Evolutionary conservation across 768 basidiomycete species (phyloP), one percentile per base, ranked within the genome.

Genomic region (Baorangia bicolor): DNA sequence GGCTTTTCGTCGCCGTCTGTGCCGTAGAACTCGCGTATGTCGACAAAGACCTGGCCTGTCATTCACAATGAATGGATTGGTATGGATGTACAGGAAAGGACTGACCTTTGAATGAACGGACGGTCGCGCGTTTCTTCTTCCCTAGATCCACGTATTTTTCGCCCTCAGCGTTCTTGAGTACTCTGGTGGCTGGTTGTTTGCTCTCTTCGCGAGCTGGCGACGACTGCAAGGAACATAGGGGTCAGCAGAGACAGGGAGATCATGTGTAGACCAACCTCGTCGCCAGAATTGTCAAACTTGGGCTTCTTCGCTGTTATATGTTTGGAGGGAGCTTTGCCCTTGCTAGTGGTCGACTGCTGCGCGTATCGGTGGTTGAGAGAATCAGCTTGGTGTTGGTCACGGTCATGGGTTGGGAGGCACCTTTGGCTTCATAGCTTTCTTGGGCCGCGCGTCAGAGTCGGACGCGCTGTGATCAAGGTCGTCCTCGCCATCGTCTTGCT

Each of bases 21-120:
- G 49, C 70, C 76, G 51, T 88, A 93, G 62, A 79, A 92, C 67
- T 92, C 88, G 38, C 90, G 82, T 50, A 92, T 89, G 63, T 92
- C 88, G 25, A 92, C 67, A 40, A 83, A 73, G 4, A 78, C 64
- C 1, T 70, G 75, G 9, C 85, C 87, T 78, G 42, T 46, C 20
- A 33, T 41, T 28, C 23, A 21, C n/a, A 20, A 23, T 67, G 48
- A 39, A 76, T 70, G 75, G 78, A 37, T 59, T 34, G 72, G 14
- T 18, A 6, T 20, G 43, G 5, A 14, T 13, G 35, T 4, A 14
- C 16, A 14, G n/a, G 20, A 23, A 49, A 52, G 31, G 10, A 40
- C 34, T 33, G 64, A 74, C 79, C 79, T 68, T 81, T 81, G 72
- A 80, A 81, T 61, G 43, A 51, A 14, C 73, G 71, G 3, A 89